Evolutionary conservation across 257 asterid species (phyloP).

Genomic region (Penstemon davidsonii): DNA sequence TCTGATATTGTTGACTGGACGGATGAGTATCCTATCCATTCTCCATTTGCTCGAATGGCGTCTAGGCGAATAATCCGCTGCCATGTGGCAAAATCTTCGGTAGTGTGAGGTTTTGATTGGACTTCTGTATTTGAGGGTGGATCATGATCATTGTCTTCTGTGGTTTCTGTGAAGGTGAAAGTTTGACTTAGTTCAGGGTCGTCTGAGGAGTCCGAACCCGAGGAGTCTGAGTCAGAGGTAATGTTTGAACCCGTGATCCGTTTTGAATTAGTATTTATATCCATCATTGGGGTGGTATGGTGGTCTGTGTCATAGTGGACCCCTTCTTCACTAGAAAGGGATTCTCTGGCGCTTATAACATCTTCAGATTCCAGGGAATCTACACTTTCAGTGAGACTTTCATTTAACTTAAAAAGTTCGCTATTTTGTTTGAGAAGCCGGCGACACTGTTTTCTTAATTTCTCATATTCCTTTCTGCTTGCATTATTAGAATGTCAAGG

Average conservation of each 20-base stretch:
- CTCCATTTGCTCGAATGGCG: conserved; percentile 83
- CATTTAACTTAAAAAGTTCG: conserved; percentile 35
- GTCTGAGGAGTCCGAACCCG: conserved; percentile 61
- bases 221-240: conserved; percentile 59
- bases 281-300: conserved; percentile 33
- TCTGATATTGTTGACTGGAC: conserved; percentile 53
- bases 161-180: conserved; percentile 53
- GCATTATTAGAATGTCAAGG: conserved; percentile 21
- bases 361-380: conserved; percentile 70
- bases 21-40: conserved; percentile 62
- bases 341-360: conserved; percentile 74
- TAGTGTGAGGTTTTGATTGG: conserved; percentile 49
- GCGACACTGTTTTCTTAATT: conserved; percentile 63
- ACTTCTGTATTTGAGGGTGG: conserved; percentile 40
- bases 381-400: conserved; percentile 42
- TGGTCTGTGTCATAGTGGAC: conserved; percentile 41
- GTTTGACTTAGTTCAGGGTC: conserved; percentile 65
- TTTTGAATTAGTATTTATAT: conserved; percentile 42
- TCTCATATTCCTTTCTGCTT: conserved; percentile 83
- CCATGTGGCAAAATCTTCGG: conserved; percentile 80
- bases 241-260: conserved; percentile 44
- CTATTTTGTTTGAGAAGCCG: conserved; percentile 47
- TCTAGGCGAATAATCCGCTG: conserved; percentile 90
- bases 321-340: conserved; percentile 79
- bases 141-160: conserved; percentile 43